These are phyloP conservation scores for Penicillium vulpinum DNA, from an alignment of 2,329 filamentous ascomycete genomes.

Conservation along the genomic window DNA sequence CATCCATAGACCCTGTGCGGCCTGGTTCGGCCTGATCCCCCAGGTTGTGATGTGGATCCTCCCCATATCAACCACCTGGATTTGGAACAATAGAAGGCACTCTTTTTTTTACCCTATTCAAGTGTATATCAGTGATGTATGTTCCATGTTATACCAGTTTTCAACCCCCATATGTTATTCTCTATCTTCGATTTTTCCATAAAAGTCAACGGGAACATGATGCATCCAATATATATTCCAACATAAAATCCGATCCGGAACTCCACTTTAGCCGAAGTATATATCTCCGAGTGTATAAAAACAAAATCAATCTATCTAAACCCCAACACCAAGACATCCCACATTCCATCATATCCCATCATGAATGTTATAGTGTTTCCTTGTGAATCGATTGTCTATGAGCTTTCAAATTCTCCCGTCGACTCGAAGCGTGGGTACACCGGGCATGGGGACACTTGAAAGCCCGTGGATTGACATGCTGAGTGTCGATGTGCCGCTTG, in stretches of 20 bases:
- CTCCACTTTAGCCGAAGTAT: constrained; percentile 8
- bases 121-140: background rate
- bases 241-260: background rate
- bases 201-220: background rate
- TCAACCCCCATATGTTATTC: too few species aligned
- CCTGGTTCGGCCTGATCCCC: background rate
- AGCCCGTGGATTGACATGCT: constrained; percentile 1
- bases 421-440: constrained; percentile 1
- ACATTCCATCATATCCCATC: background rate
- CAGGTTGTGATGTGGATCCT: constrained; percentile 3
- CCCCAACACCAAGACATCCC: background rate
- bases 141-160: background rate
- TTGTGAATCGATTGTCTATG: constrained; percentile 1
- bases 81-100: background rate
- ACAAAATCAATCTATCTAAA: background rate
- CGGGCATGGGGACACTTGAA: constrained; percentile 4
- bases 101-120: background rate
- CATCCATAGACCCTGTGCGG: background rate
- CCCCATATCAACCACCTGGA: background rate
- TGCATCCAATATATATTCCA: background rate
- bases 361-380: background rate
- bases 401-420: constrained; percentile 8
- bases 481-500: constrained; percentile 7
- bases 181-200: background rate
- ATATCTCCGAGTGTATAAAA: background rate